Conservation (phyloP, 768 basidiomycete genomes). For the Mycena rebaudengoi region DNA sequence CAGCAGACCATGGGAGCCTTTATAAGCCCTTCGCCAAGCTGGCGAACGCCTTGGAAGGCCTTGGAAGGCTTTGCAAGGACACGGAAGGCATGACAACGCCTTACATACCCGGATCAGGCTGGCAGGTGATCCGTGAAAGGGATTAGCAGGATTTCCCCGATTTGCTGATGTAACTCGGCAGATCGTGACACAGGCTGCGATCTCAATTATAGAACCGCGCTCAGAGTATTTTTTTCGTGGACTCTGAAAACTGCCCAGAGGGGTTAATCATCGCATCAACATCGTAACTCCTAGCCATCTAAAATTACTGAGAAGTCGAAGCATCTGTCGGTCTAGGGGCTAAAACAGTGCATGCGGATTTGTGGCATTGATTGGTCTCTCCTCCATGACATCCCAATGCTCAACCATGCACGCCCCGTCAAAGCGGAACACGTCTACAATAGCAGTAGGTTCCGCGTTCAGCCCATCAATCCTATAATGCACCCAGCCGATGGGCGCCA, state of each 20-base stretch:
- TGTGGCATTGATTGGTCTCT: neutral
- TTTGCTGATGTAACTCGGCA: too few relatives aligned
- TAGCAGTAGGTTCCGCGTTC: neutral
- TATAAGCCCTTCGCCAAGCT: too few relatives aligned
- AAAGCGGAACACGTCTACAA: neutral
- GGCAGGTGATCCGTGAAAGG: too few relatives aligned
- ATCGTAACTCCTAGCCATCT: neutral
- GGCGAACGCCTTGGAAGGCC: too few relatives aligned
- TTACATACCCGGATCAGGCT: too few relatives aligned
- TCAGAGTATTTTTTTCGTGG: neutral
- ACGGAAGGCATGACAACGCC: too few relatives aligned
- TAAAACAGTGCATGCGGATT: constrained; percentile 12
- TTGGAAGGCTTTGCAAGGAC: too few relatives aligned
- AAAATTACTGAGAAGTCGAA: neutral
- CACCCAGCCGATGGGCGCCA: constrained; percentile 7
- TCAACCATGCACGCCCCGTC: constrained; percentile 1
- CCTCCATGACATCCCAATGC: constrained; percentile 12
- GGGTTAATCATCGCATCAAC: neutral
- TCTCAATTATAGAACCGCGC: too few relatives aligned
- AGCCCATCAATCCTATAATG: constrained; percentile 6
- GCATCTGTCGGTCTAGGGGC: neutral
- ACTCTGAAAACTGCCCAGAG: neutral
- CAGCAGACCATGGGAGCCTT: too few relatives aligned
- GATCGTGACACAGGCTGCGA: too few relatives aligned
- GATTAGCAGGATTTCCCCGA: too few relatives aligned